A percentile compares a stretch with the other conserved stretches of the same genome.
phyloP scores from a whole-genome alignment of 2,329 filamentous ascomycete genomes.

The Aspergillus pseudonomiae region DNA sequence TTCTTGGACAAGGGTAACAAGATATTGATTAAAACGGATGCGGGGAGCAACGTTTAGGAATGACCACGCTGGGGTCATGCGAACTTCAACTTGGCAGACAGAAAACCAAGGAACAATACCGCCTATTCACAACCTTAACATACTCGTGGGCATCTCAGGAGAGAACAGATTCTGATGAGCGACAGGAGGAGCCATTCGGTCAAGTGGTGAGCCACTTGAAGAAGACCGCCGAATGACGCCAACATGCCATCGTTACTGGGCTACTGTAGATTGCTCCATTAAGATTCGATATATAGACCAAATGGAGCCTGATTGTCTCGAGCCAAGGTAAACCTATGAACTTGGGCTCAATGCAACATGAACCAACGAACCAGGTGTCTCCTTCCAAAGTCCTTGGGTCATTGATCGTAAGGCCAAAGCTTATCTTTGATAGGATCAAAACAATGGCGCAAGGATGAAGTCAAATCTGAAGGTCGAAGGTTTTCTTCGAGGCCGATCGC shows the following conservation, averaged over 20 bases:
- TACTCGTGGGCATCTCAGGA: no score
- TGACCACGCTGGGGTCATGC: not conserved
- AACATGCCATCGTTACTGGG: not conserved
- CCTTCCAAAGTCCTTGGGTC: constrained; percentile 3
- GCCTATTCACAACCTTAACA: not conserved
- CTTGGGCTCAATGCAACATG: not conserved
- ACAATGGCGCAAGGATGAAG: constrained; percentile 13
- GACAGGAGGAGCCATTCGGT: not conserved
- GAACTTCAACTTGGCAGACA: not conserved
- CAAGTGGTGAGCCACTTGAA: constrained; percentile 1
- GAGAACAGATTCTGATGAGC: not conserved
- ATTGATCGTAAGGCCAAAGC: not conserved
- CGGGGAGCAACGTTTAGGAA: not conserved
- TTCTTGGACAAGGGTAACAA: not conserved
- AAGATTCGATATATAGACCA: not conserved
- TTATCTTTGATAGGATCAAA: not conserved
- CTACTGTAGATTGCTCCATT: not conserved
- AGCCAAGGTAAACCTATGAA: not conserved
- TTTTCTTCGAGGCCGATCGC: not conserved
- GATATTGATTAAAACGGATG: no score
- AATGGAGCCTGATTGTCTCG: not conserved
- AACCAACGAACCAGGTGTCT: not conserved
- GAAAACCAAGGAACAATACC: not conserved
- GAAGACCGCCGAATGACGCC: constrained; percentile 13
- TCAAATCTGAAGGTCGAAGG: constrained; percentile 1